These are phyloP conservation scores for Stagonosporopsis vannaccii DNA, from an alignment of 2,329 filamentous ascomycete genomes.

Conservation along the genomic window DNA sequence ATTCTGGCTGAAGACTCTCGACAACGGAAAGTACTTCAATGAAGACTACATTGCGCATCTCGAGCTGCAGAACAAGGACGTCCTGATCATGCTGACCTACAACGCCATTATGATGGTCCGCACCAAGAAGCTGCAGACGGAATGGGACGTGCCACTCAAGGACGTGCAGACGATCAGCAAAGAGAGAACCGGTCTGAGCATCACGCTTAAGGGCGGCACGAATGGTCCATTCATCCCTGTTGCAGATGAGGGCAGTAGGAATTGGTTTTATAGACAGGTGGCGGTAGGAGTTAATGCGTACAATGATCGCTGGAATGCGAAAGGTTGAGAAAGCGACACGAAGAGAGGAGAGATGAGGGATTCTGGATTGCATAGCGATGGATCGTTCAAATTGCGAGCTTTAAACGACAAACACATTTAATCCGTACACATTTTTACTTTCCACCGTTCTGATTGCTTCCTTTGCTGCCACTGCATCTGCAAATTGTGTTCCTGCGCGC, in stretches of 20 bases:
- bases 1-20: slow-evolving; percentile 98
- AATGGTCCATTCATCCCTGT: slow-evolving; percentile 96
- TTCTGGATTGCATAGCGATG: slow-evolving; percentile 12
- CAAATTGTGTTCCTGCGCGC: no score
- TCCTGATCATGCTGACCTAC: slow-evolving; percentile 72
- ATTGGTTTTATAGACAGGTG: slow-evolving; percentile 72
- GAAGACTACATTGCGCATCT: slow-evolving; percentile 97
- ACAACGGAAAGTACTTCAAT: slow-evolving; percentile 97
- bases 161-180: slow-evolving; percentile 97
- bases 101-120: slow-evolving; percentile 87
- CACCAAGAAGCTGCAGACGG: slow-evolving; percentile 81
- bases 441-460: no score
- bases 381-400: background rate
- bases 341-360: background rate
- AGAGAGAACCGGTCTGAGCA: slow-evolving; percentile 90
- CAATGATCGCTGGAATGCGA: slow-evolving; percentile 71
- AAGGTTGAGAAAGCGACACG: slow-evolving; percentile 48
- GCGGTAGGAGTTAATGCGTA: slow-evolving; percentile 72
- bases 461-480: no score
- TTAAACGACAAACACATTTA: background rate
- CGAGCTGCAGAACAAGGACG: slow-evolving; percentile 86
- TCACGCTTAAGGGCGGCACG: slow-evolving; percentile 85
- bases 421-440: slow-evolving; percentile 9
- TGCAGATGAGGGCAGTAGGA: slow-evolving; percentile 78
- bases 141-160: slow-evolving; percentile 96